Evolutionary conservation across 768 basidiomycete species (phyloP).

Genomic region (Phaeotremella skinneri): DNA sequence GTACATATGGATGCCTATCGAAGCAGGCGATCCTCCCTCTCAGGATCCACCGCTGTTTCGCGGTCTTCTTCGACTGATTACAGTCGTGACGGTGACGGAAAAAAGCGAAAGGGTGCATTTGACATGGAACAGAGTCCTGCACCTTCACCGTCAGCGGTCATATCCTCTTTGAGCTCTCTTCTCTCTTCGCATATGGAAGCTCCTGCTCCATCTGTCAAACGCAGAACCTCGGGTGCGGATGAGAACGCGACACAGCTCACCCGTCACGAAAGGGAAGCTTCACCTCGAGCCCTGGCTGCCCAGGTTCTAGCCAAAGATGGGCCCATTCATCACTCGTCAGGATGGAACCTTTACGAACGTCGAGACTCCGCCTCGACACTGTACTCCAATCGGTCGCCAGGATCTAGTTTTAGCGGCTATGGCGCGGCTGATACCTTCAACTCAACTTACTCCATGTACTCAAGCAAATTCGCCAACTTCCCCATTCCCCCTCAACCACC

Average conservation of each 20-base stretch:
- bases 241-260: not conserved
- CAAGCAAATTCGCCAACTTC: not conserved
- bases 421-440: conserved; percentile 12
- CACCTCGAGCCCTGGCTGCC: not conserved
- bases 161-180: not conserved
- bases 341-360: conserved; percentile 56
- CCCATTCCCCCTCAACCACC: conserved; percentile 15
- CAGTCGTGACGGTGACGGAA: too few relatives aligned
- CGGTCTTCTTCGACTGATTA: too few relatives aligned
- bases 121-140: too few relatives aligned
- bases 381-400: conserved; percentile 63
- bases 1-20: too few relatives aligned
- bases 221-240: not conserved
- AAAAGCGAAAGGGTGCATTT: too few relatives aligned
- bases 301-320: not conserved
- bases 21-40: too few relatives aligned
- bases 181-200: not conserved
- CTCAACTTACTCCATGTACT: conserved; percentile 3
- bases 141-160: not conserved
- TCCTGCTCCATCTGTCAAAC: not conserved
- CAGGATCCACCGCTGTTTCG: too few relatives aligned
- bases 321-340: not conserved
- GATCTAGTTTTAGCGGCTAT: conserved; percentile 41
- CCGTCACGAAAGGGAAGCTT: not conserved
- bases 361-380: conserved; percentile 72